Conservation (phyloP, 176 grass and related monocot species). For the Avena sativa region DNA sequence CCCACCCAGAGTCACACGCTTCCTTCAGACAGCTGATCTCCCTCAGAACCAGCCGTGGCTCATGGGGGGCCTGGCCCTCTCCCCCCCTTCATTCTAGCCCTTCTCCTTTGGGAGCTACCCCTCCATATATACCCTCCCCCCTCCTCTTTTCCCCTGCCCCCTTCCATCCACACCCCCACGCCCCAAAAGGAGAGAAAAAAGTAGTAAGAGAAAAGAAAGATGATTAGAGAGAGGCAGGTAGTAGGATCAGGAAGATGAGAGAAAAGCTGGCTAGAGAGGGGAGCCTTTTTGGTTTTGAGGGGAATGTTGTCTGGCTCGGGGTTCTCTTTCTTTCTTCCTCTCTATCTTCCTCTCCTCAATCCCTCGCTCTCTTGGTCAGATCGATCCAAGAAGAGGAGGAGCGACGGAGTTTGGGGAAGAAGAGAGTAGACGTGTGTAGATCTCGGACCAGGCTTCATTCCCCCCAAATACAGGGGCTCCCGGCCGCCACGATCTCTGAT, state of each 20-base stretch:
- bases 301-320: slow-evolving; percentile 83
- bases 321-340: slow-evolving; percentile 34
- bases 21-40: slow-evolving; percentile 33
- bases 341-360: not conserved
- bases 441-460: slow-evolving; percentile 98
- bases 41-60: slow-evolving; percentile 39
- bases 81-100: not conserved
- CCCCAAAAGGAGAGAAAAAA: slow-evolving; percentile 17
- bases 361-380: not conserved
- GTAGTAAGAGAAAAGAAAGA: not conserved
- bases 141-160: not conserved
- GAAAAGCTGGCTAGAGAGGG: slow-evolving; percentile 27
- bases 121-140: slow-evolving; percentile 29
- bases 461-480: slow-evolving; percentile 70
- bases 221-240: slow-evolving; percentile 1
- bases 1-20: not conserved
- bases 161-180: slow-evolving; percentile 28
- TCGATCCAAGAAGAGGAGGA: not conserved
- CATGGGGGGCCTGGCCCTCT: slow-evolving; percentile 18
- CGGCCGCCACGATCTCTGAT: slow-evolving; percentile 40
- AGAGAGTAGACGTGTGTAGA: slow-evolving; percentile 43
- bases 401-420: not conserved
- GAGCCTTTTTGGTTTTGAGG: slow-evolving; percentile 65
- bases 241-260: slow-evolving; percentile 33
- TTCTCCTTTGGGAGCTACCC: slow-evolving; percentile 2